phyloP scores from a whole-genome alignment of 139 green algal species.

The Zygnema cylindricum region DNA sequence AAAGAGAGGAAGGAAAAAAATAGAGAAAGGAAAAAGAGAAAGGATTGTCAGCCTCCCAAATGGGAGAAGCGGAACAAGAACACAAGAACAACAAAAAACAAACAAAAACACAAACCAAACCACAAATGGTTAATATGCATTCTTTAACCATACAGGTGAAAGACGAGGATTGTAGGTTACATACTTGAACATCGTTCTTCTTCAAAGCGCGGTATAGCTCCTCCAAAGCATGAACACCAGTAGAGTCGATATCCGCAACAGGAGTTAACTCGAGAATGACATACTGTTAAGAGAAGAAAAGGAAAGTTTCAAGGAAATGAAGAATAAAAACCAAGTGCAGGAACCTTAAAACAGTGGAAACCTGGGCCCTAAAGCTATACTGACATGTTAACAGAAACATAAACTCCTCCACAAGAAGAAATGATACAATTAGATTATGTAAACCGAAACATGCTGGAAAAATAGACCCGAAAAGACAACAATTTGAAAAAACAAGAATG shows the following conservation, averaged over 20 bases:
- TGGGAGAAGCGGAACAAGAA: too few relatives aligned
- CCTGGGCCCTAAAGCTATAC: neutral
- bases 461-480: slow-evolving; percentile 55
- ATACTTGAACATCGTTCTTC: neutral
- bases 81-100: neutral
- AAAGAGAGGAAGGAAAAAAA: too few relatives aligned
- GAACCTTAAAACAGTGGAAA: neutral
- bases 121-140: neutral
- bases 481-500: neutral
- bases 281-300: slow-evolving; percentile 64
- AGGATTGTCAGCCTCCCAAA: too few relatives aligned
- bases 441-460: neutral
- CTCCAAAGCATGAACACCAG: slow-evolving; percentile 66
- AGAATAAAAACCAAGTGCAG: neutral
- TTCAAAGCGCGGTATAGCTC: slow-evolving; percentile 43
- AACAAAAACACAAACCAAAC: neutral
- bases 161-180: too few relatives aligned
- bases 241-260: slow-evolving; percentile 81
- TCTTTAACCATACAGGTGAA: neutral
- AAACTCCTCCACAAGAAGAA: too few relatives aligned
- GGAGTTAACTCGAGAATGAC: slow-evolving; percentile 82
- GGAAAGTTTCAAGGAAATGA: too few relatives aligned
- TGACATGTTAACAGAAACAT: neutral
- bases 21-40: too few relatives aligned
- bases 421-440: too few relatives aligned